These are phyloP conservation scores for Sonneratia alba DNA, from an alignment of 345 rosid genomes.

Conservation along the genomic window DNA sequence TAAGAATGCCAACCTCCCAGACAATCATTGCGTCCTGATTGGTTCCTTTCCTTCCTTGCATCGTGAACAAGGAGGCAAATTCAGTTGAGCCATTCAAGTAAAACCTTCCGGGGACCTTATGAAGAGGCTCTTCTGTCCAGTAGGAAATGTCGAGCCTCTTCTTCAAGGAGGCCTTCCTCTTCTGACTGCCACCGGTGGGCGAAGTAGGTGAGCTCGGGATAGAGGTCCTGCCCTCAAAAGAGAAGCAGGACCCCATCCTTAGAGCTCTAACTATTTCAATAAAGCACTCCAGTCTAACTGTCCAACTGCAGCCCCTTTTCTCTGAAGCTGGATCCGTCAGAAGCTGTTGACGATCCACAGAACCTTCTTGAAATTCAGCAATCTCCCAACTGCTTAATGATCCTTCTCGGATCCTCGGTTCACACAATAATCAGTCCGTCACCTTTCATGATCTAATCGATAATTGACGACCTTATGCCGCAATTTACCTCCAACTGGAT, in stretches of 20 bases:
- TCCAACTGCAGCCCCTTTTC: slow-evolving; percentile 41
- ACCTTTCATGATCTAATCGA: too few relatives aligned
- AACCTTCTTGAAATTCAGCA: too few relatives aligned
- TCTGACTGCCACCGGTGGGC: slow-evolving; percentile 22
- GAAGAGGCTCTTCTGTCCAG: slow-evolving; percentile 58
- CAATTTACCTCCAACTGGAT: neutral
- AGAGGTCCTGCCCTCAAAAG: slow-evolving; percentile 89
- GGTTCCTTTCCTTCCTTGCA: slow-evolving; percentile 97
- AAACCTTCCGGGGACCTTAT: slow-evolving; percentile 71
- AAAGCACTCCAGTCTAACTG: slow-evolving; percentile 95
- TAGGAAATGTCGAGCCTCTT: slow-evolving; percentile 49
- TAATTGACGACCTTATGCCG: neutral
- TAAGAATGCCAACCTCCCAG: slow-evolving; percentile 74
- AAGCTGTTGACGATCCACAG: neutral
- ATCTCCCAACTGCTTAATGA: too few relatives aligned
- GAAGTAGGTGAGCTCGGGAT: slow-evolving; percentile 75
- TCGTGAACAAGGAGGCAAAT: slow-evolving; percentile 72
- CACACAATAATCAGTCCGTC: too few relatives aligned
- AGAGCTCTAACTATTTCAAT: slow-evolving; percentile 94
- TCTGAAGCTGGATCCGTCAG: slow-evolving; percentile 55
- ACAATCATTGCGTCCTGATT: slow-evolving; percentile 99
- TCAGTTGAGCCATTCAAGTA: slow-evolving; percentile 79
- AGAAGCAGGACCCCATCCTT: slow-evolving; percentile 99
- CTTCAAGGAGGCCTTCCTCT: slow-evolving; percentile 54
- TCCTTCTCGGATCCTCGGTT: too few relatives aligned